phyloP scores from a whole-genome alignment of 23 red algal species.

The Gracilariopsis chorda region DNA sequence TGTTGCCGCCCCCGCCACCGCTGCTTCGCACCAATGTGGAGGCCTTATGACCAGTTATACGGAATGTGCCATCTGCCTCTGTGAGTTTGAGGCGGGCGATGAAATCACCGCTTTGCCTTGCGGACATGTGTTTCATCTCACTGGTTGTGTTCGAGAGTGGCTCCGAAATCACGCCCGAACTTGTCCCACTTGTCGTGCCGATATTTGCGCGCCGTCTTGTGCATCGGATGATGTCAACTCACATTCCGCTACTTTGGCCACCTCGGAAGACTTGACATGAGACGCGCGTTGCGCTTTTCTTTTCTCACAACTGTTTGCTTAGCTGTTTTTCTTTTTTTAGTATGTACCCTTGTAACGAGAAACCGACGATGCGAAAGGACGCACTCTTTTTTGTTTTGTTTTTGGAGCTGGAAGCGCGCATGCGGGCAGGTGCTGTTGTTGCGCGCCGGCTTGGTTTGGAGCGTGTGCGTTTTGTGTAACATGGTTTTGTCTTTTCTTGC shows the following conservation, averaged over 20 bases:
- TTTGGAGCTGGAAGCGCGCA: too few relatives aligned
- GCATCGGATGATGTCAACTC: slow-evolving; percentile 14
- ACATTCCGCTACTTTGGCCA: slow-evolving; percentile 8
- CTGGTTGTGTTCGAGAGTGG: slow-evolving; percentile 54
- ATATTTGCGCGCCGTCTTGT: slow-evolving; percentile 24
- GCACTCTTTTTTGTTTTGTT: too few relatives aligned
- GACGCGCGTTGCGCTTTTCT: too few relatives aligned
- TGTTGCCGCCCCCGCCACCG: background rate
- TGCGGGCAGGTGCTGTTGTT: too few relatives aligned
- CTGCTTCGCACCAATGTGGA: background rate
- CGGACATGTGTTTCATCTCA: slow-evolving; percentile 82
- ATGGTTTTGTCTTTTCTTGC: too few relatives aligned
- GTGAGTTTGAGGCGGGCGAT: slow-evolving; percentile 77
- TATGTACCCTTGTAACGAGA: too few relatives aligned
- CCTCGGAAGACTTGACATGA: slow-evolving; percentile 13
- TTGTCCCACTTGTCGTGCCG: slow-evolving; percentile 51
- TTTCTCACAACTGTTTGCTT: too few relatives aligned
- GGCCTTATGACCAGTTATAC: slow-evolving; percentile 25
- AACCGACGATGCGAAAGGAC: too few relatives aligned
- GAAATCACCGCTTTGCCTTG: slow-evolving; percentile 72
- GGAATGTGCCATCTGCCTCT: slow-evolving; percentile 72
- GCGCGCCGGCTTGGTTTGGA: too few relatives aligned
- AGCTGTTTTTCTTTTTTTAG: too few relatives aligned
- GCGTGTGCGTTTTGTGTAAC: too few relatives aligned
- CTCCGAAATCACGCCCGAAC: slow-evolving; percentile 51